Conservation (phyloP, 441 rosid genomes). For the Pelargonium myrrhifolium region DNA sequence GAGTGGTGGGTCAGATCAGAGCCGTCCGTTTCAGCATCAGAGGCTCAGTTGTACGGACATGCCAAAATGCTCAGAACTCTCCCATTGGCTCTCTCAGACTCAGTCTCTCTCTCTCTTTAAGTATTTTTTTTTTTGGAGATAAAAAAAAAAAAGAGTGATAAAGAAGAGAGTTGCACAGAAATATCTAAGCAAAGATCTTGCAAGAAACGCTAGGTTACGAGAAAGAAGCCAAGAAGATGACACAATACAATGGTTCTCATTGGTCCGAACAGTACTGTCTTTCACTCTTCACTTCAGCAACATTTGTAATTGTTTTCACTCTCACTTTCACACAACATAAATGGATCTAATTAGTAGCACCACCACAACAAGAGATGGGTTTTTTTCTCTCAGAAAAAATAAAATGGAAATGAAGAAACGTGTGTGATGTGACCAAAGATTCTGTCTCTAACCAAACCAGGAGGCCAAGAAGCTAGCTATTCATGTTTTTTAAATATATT, state of each 20-base stretch:
- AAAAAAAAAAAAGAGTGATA: too few species aligned
- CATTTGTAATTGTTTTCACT: background rate
- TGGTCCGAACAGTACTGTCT: background rate
- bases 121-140: too few species aligned
- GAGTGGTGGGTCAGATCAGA: constrained; percentile 20
- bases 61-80: constrained; percentile 34
- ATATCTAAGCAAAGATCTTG: constrained; percentile 45
- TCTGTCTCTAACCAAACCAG: constrained; percentile 27
- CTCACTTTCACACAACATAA: too few species aligned
- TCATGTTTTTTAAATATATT: too few species aligned
- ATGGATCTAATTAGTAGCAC: too few species aligned
- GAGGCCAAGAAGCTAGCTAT: too few species aligned
- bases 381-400: too few species aligned
- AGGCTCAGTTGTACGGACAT: constrained; percentile 25
- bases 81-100: constrained; percentile 40
- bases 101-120: constrained; percentile 19
- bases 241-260: background rate
- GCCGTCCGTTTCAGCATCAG: constrained; percentile 39
- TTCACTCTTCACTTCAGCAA: background rate
- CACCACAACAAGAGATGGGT: too few species aligned
- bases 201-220: constrained; percentile 26
- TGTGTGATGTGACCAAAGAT: constrained; percentile 71
- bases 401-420: constrained; percentile 41
- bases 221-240: constrained; percentile 28
- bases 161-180: constrained; percentile 27